Evolutionary conservation across 2,329 filamentous ascomycete genomes (phyloP).

Genomic region (Ceratocystis colombiana): DNA sequence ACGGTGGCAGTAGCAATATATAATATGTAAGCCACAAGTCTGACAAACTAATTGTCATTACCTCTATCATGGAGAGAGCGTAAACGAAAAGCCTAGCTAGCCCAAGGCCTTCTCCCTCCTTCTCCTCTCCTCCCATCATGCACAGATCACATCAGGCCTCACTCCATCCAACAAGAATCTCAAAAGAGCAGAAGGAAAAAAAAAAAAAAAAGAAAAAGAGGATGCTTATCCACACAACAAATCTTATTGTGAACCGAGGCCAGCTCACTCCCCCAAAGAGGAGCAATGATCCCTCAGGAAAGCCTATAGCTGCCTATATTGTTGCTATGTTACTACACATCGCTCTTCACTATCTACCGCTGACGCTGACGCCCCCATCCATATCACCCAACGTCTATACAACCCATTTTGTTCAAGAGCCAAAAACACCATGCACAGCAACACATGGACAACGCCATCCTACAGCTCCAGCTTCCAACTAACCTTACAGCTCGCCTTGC

Average conservation of each 20-base stretch:
- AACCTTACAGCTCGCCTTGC: not conserved
- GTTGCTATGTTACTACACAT: too few species aligned
- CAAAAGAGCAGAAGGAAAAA: not conserved
- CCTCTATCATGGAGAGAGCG: not conserved
- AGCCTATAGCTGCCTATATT: too few species aligned
- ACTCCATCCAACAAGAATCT: not conserved
- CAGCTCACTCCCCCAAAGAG: not conserved
- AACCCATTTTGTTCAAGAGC: too few species aligned
- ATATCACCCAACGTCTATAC: too few species aligned
- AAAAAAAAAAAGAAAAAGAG: not conserved
- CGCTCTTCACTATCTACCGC: too few species aligned
- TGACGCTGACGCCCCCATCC: too few species aligned
- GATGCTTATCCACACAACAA: not conserved
- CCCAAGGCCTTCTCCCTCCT: not conserved
- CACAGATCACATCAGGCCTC: conserved; percentile 12
- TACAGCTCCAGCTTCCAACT: not conserved
- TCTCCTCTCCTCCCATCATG: not conserved
- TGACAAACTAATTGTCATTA: not conserved
- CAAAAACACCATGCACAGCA: not conserved
- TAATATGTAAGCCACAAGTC: too few species aligned
- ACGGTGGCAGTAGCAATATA: too few species aligned
- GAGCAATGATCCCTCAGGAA: too few species aligned
- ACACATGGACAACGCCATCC: conserved; percentile 8
- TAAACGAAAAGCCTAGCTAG: not conserved
- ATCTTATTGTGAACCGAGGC: conserved; percentile 1